These are phyloP conservation scores for Globisporangium nunn DNA, from an alignment of 352 stramenopile genomes.

Conservation along the genomic window DNA sequence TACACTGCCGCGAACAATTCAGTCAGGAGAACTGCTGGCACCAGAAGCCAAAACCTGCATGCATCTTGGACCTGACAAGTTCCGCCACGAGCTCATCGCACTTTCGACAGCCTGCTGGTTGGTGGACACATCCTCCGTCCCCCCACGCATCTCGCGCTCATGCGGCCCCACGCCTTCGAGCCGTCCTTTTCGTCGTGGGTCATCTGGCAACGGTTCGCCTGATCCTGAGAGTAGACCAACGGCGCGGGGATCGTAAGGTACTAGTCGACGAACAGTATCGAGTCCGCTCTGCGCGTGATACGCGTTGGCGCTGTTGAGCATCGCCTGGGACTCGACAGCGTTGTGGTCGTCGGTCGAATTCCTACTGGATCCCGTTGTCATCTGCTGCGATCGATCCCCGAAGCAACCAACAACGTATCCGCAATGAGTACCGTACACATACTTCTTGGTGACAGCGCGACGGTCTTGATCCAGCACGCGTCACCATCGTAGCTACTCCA, in stretches of 20 bases:
- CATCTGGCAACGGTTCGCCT: slow-evolving; percentile 34
- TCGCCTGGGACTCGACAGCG: slow-evolving; percentile 23
- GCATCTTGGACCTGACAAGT: slow-evolving; percentile 15
- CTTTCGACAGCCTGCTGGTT: slow-evolving; percentile 22
- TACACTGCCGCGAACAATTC: no score
- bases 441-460: slow-evolving; percentile 2
- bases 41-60: no score
- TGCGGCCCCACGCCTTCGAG: slow-evolving; percentile 28
- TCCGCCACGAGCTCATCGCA: slow-evolving; percentile 44
- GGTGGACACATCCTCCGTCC: slow-evolving; percentile 42
- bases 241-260: slow-evolving; percentile 24
- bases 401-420: slow-evolving; percentile 39
- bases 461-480: slow-evolving; percentile 56
- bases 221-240: slow-evolving; percentile 33
- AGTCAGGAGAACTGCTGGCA: no score
- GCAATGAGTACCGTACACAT: slow-evolving; percentile 17
- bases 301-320: slow-evolving; percentile 42
- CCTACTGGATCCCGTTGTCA: neutral
- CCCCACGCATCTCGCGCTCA: slow-evolving; percentile 24
- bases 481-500: slow-evolving; percentile 47
- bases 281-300: slow-evolving; percentile 35
- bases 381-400: slow-evolving; percentile 10
- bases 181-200: slow-evolving; percentile 32
- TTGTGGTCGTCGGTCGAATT: slow-evolving; percentile 24
- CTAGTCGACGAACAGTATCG: slow-evolving; percentile 26